Percentiles rank a stretch among this genome's conserved stretches.
Conservation (phyloP, 2,329 filamentous ascomycete species). For the Penicillium vulpinum region DNA sequence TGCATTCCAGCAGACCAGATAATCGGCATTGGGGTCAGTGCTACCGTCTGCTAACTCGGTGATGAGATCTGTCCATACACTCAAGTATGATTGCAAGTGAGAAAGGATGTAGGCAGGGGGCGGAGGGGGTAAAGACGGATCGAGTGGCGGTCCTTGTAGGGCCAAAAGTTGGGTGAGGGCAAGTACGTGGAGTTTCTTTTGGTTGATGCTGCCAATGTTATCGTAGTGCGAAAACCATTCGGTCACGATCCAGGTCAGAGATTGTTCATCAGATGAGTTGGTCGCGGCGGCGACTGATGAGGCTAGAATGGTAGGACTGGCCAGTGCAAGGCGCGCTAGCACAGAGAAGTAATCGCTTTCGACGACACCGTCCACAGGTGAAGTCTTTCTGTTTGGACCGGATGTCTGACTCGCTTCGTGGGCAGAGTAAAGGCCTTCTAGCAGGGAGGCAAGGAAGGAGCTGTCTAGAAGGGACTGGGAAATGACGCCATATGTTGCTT, state of each 20-base stretch:
- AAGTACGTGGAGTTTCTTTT: constrained; percentile 50
- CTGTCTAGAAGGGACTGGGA: constrained; percentile 65
- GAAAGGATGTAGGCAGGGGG: constrained; percentile 44
- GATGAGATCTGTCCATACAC: constrained; percentile 49
- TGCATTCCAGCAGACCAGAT: constrained; percentile 43
- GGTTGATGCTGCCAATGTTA: constrained; percentile 47
- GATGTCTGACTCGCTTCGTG: constrained; percentile 76
- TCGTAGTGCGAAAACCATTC: constrained; percentile 54
- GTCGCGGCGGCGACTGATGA: constrained; percentile 48
- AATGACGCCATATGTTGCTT: constrained; percentile 62
- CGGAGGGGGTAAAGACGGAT: constrained; percentile 21
- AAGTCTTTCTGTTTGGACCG: constrained; percentile 71
- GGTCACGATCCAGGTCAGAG: constrained; percentile 45
- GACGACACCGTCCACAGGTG: constrained; percentile 70
- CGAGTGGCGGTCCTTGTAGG: constrained; percentile 35
- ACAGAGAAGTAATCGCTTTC: constrained; percentile 85
- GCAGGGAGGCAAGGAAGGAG: constrained; percentile 63
- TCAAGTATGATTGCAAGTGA: constrained; percentile 49
- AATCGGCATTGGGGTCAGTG: constrained; percentile 43
- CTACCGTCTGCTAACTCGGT: constrained; percentile 47
- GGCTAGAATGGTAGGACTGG: constrained; percentile 68
- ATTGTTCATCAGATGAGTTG: constrained; percentile 34
- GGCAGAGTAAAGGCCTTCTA: constrained; percentile 66
- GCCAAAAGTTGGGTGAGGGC: constrained; percentile 49
- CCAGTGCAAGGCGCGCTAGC: constrained; percentile 73